Percentiles rank a stretch among this genome's conserved stretches.
Evolutionary conservation across 441 rosid species (phyloP).

Genomic region (Croton setiger): DNA sequence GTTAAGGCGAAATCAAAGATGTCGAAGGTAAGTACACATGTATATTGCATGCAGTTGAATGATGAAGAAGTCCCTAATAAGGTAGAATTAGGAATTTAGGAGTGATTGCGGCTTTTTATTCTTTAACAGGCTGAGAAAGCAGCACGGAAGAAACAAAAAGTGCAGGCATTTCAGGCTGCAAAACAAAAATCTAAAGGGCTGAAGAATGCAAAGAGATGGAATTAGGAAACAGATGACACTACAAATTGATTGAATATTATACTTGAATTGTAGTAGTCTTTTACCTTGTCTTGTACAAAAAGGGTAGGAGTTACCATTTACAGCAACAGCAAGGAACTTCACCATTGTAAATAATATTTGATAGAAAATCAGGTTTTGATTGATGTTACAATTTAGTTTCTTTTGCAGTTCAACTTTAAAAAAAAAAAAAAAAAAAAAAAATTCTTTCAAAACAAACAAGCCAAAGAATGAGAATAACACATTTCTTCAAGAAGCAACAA

Average conservation of each 20-base stretch:
- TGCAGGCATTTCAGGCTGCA: constrained; percentile 88
- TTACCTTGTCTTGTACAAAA: no score
- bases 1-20: constrained; percentile 90
- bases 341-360: constrained; percentile 27
- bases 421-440: no score
- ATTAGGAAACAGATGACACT: constrained; percentile 23
- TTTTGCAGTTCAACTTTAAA: no score
- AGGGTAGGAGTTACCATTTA: no score
- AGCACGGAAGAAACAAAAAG: constrained; percentile 83
- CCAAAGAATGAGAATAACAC: no score
- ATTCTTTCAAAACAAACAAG: no score
- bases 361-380: constrained; percentile 19
- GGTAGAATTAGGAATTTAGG: background rate
- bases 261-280: constrained; percentile 12
- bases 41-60: no score
- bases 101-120: background rate
- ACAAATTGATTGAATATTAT: background rate
- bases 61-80: no score
- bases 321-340: background rate
- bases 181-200: constrained; percentile 76
- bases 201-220: constrained; percentile 96
- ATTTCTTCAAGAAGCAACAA: no score
- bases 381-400: no score
- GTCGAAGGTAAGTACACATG: constrained; percentile 55
- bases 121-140: constrained; percentile 79